phyloP scores from a whole-genome alignment of 495 filamentous ascomycete genomes.

The Sordaria brevicollis region DNA sequence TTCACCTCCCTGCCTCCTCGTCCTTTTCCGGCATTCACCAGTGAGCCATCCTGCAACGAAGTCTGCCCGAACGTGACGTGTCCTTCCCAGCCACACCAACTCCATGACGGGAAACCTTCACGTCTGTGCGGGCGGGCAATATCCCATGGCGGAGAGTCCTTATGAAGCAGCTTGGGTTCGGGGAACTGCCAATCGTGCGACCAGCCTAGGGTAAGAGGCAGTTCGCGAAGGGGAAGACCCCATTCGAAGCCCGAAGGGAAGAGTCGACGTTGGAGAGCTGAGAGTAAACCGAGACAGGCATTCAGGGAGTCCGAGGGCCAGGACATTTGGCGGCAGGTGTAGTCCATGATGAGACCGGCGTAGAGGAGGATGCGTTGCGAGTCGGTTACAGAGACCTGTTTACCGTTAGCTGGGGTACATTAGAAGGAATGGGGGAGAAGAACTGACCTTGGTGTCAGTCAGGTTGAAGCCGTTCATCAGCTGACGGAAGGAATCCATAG shows the following conservation, averaged over 20 bases:
- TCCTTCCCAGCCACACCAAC: conserved; percentile 11
- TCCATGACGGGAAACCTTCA: conserved; percentile 5
- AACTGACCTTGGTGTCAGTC: background rate
- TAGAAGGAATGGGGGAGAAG: background rate
- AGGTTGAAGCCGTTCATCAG: background rate
- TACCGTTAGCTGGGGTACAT: background rate
- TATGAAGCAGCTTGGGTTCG: background rate
- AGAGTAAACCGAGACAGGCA: conserved; percentile 5
- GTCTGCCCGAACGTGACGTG: background rate
- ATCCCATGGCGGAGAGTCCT: background rate
- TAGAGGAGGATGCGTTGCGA: background rate
- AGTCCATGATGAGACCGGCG: background rate
- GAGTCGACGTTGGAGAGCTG: background rate
- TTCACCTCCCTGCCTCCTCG: background rate
- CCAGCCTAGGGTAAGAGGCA: conserved; percentile 5
- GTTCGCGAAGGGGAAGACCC: conserved; percentile 6
- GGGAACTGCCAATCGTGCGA: background rate
- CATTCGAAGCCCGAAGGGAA: conserved; percentile 8
- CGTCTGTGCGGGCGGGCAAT: background rate
- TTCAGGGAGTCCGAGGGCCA: conserved; percentile 10
- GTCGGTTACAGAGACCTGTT: background rate
- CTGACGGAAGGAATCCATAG: background rate
- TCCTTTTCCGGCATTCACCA: background rate
- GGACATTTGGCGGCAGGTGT: conserved; percentile 10
- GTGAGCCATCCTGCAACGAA: background rate